These are phyloP conservation scores for Silene latifolia DNA, from an alignment of 148 eudicot genomes.

Conservation along the genomic window DNA sequence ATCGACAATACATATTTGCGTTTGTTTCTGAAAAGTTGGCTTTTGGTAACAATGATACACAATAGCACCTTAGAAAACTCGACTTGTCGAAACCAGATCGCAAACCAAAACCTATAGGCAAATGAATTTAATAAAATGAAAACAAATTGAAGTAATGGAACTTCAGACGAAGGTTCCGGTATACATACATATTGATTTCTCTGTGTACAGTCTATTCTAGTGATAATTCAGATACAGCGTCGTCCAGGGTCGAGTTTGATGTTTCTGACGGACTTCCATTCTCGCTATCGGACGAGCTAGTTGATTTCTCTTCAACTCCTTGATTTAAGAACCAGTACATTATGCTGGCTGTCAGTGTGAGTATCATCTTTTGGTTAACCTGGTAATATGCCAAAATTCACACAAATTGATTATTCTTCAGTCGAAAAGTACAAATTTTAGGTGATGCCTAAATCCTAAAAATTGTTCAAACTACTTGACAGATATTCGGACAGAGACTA, in stretches of 20 bases:
- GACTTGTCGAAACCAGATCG: background rate
- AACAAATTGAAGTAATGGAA: conserved; percentile 14
- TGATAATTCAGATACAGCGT: conserved; percentile 82
- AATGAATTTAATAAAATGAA: background rate
- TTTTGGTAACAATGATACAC: too few species aligned
- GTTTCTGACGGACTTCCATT: conserved; percentile 79
- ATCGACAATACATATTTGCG: conserved; percentile 22
- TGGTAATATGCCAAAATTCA: conserved; percentile 25
- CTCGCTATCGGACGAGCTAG: conserved; percentile 78
- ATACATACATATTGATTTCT: conserved; percentile 19
- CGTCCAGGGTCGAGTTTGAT: conserved; percentile 79
- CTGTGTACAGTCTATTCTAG: conserved; percentile 37
- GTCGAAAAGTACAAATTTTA: background rate
- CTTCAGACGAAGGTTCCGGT: conserved; percentile 32
- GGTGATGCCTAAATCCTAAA: background rate
- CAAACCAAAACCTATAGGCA: conserved; percentile 20
- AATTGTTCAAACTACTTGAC: background rate
- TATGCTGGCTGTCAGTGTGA: conserved; percentile 89
- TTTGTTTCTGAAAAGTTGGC: background rate
- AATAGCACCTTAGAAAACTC: too few species aligned
- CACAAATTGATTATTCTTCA: background rate
- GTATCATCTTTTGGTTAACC: conserved; percentile 98
- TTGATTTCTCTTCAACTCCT: conserved; percentile 63
- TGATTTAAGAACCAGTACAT: conserved; percentile 96
- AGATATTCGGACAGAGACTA: too few species aligned